phyloP scores from a whole-genome alignment of 768 basidiomycete genomes.

The Pisolithus microcarpus region DNA sequence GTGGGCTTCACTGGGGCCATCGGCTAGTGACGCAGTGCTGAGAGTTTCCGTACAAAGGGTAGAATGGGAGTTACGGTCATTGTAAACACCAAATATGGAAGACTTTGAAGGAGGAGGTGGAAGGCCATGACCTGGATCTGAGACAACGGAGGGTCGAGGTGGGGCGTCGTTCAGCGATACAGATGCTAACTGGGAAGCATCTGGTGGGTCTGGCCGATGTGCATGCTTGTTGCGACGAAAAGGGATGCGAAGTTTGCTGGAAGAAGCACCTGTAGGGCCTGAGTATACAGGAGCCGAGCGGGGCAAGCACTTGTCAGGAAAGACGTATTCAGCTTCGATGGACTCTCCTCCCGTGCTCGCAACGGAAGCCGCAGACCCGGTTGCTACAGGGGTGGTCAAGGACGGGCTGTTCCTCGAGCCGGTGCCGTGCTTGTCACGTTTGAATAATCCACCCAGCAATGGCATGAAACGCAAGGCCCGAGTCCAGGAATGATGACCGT shows the following conservation, averaged over 20 bases:
- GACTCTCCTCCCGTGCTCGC: constrained; percentile 11
- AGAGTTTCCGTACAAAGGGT: constrained; percentile 28
- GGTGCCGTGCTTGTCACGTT: constrained; percentile 12
- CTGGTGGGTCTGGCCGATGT: constrained; percentile 9
- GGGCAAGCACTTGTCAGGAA: constrained; percentile 15
- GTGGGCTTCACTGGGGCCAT: constrained; percentile 7
- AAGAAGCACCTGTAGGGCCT: constrained; percentile 24
- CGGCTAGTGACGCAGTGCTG: constrained; percentile 9
- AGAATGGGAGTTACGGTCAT: constrained; percentile 45
- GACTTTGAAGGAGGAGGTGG: constrained; percentile 59
- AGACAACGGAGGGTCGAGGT: constrained; percentile 32
- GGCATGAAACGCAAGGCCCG: constrained; percentile 14
- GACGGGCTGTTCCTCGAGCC: neutral
- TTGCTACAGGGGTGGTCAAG: constrained; percentile 1
- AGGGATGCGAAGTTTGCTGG: constrained; percentile 40
- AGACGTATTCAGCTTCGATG: constrained; percentile 29
- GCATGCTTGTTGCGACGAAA: constrained; percentile 33
- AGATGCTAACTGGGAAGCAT: constrained; percentile 1
- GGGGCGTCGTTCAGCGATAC: constrained; percentile 21
- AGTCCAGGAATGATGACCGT: constrained; percentile 7
- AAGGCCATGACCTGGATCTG: constrained; percentile 38
- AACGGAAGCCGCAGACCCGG: constrained; percentile 12
- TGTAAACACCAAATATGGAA: constrained; percentile 55
- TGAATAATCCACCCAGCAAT: constrained; percentile 26
- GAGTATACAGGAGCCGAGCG: constrained; percentile 14